Evolutionary conservation across 1,284 basidiomycete genomes (phyloP).

Genomic region (Malassezia brasiliensis): DNA sequence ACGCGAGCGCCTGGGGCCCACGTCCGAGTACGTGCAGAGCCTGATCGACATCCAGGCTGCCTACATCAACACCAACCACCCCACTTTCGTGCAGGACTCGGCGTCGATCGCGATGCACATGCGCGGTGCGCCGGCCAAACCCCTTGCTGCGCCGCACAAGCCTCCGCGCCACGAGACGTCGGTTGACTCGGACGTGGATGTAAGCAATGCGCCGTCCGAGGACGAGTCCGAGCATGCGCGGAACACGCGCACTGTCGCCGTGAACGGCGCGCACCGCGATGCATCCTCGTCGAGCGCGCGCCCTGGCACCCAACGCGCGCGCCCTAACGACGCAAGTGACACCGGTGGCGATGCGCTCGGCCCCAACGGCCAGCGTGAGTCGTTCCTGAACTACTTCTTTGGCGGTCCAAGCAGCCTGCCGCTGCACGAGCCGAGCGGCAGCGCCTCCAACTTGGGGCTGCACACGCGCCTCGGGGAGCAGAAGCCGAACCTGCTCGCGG

Average conservation of each 20-base stretch:
- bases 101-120: constrained; percentile 45
- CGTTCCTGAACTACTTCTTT: constrained; percentile 48
- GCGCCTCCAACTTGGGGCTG: constrained; percentile 21
- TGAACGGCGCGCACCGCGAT: constrained; percentile 15
- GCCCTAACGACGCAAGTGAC: background rate
- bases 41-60: constrained; percentile 95
- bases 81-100: constrained; percentile 62
- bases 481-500: constrained; percentile 50
- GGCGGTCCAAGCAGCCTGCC: constrained; percentile 38
- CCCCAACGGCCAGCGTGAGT: constrained; percentile 22
- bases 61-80: constrained; percentile 98
- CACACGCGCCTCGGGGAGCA: constrained; percentile 19
- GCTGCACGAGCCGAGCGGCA: constrained; percentile 22
- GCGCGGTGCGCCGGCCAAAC: constrained; percentile 24
- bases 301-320: background rate
- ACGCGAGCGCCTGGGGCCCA: constrained; percentile 86
- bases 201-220: constrained; percentile 22
- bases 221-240: constrained; percentile 28
- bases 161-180: constrained; percentile 14
- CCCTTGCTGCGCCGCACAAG: constrained; percentile 42
- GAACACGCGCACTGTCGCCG: constrained; percentile 7
- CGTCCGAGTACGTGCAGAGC: constrained; percentile 88
- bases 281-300: background rate
- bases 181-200: constrained; percentile 29
- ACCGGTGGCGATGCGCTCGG: background rate